These are phyloP conservation scores for Cicer pinnatifidum DNA, from an alignment of 306 rosid species.

Conservation along the genomic window DNA sequence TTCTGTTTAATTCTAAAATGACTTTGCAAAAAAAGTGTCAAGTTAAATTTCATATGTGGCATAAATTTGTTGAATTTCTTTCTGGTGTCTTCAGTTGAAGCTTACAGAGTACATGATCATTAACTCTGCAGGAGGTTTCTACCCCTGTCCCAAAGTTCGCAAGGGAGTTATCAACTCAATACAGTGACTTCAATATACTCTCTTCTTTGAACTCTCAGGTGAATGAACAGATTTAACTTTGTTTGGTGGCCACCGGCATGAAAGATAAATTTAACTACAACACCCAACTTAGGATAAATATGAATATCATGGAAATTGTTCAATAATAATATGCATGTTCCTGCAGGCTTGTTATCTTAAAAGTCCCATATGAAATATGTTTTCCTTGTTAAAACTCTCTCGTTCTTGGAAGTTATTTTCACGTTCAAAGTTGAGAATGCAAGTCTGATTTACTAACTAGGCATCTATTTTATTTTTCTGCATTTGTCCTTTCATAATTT, in stretches of 20 bases:
- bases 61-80: constrained; percentile 36
- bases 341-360: constrained; percentile 32
- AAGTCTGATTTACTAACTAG: constrained; percentile 13
- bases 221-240: constrained; percentile 37
- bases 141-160: constrained; percentile 78
- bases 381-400: constrained; percentile 3
- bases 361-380: constrained; percentile 33
- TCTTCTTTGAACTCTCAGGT: constrained; percentile 98
- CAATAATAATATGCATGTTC: constrained; percentile 15
- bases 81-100: constrained; percentile 25
- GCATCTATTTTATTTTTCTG: constrained; percentile 9
- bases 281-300: constrained; percentile 33
- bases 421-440: constrained; percentile 29
- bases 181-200: constrained; percentile 91
- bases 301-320: constrained; percentile 19
- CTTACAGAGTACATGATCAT: constrained; percentile 43
- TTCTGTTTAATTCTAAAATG: constrained; percentile 21
- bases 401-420: constrained; percentile 17
- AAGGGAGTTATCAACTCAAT: constrained; percentile 82
- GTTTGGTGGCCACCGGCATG: constrained; percentile 20
- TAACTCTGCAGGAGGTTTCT: constrained; percentile 80
- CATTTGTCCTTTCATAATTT: constrained; percentile 33
- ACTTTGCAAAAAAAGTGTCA: neutral
- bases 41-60: constrained; percentile 21
- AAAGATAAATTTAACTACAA: constrained; percentile 25